Evolutionary conservation across 2,329 filamentous ascomycete genomes (phyloP), one percentile per base, ranked within the genome.

Genomic region (Aspergillus thermomutatus): DNA sequence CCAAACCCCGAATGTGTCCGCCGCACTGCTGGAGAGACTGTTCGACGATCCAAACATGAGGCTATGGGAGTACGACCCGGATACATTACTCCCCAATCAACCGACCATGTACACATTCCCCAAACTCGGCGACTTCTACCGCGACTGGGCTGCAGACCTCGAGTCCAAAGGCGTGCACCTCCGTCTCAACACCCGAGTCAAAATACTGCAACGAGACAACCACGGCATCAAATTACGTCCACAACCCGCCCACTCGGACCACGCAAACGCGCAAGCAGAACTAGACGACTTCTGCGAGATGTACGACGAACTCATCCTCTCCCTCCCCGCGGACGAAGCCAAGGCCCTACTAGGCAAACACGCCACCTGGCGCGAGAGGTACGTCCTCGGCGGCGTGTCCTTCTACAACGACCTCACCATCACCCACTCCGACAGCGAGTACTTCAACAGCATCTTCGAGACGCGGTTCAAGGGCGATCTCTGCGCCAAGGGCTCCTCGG

Each of bases 1-100:
- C 62, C 86, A 89, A 64, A 88, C 88, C 0, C 84, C 87, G 0
- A 85, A 90, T 60, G 87, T 91, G 0, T 85, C 88, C 0, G 83
- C 82, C 45, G 86, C 87, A 25, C 85, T 91, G 34, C 77, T 91
- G 4, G 83, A 87, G 66, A 74, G 83, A 4, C 70, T 87, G 0
- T 86, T 84, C 51, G 75, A 83, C 56, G 81, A 83, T 55, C 82
- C 82, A 0, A 83, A 82, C 53, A 83, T 84, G 78, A 81, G 81
- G 58, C 74, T 87, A 8, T 87, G 83, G 83, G 75, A 83, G 27
- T 86, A 84, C 60, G 82, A 85, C 51, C 65, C 76, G 0, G 77
- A 82, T 48, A 83, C 79, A 0, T 71, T 86, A 3, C 67, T 85
- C 1, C 80, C 79, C 34, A 85, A 82, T 58, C 65, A 80, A 27